Evolutionary conservation across 2,329 filamentous ascomycete genomes (phyloP).

Genomic region (Emergomyces pasteurianus): DNA sequence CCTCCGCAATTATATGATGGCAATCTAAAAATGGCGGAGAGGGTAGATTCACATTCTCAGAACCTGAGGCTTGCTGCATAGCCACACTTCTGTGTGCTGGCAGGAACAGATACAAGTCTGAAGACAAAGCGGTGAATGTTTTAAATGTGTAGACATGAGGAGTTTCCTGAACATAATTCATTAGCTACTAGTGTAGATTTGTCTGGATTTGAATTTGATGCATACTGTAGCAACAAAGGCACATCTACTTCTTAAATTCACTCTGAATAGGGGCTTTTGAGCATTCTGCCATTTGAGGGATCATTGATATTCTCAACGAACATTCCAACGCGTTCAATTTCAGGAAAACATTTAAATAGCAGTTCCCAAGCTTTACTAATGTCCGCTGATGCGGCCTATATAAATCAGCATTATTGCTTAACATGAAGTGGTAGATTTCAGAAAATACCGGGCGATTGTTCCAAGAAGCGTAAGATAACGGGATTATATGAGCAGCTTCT

Average conservation of each 20-base stretch:
- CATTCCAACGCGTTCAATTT: not conserved
- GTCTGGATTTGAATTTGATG: not conserved
- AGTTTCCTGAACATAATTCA: not conserved
- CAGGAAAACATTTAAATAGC: not conserved
- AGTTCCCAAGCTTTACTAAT: not conserved
- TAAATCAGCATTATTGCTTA: not conserved
- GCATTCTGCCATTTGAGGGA: not conserved
- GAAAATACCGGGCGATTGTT: not conserved
- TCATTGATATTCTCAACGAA: not conserved
- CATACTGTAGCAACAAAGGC: not conserved
- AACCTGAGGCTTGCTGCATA: not conserved
- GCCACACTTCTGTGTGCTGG: not conserved
- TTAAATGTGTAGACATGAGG: not conserved
- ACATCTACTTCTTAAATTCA: not conserved
- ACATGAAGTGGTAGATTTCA: not conserved
- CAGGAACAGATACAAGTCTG: not conserved
- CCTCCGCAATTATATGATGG: not conserved
- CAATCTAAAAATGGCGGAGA: too few relatives aligned
- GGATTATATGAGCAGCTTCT: not conserved
- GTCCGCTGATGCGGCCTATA: not conserved
- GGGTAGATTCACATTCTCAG: not conserved
- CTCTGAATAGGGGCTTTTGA: not conserved
- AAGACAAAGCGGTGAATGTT: not conserved
- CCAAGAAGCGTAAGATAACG: not conserved
- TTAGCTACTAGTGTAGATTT: not conserved